These are phyloP conservation scores for Arthroderma uncinatum DNA, from an alignment of 2,329 filamentous ascomycete species.

Conservation along the genomic window DNA sequence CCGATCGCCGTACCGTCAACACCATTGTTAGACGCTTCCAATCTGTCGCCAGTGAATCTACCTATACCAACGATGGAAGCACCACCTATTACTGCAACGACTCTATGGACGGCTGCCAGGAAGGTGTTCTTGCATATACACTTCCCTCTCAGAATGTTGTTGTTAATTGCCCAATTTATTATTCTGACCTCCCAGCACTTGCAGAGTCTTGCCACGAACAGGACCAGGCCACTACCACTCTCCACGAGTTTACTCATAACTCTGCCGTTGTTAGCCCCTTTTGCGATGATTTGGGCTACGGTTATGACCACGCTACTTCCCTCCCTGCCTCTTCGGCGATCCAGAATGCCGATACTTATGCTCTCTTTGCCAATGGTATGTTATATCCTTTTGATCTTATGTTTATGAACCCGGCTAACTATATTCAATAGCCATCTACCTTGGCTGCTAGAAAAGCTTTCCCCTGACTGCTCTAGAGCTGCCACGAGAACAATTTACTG, in stretches of 20 bases:
- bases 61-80: slow-evolving; percentile 37
- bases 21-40: slow-evolving; percentile 43
- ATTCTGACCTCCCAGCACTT: slow-evolving; percentile 37
- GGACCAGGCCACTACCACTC: slow-evolving; percentile 53
- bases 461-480: slow-evolving; percentile 17
- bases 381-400: slow-evolving; percentile 3
- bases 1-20: slow-evolving; percentile 34
- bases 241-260: slow-evolving; percentile 57
- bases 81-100: slow-evolving; percentile 53
- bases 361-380: slow-evolving; percentile 43
- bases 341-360: slow-evolving; percentile 53
- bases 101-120: slow-evolving; percentile 42
- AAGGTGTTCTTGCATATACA: slow-evolving; percentile 51
- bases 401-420: neutral
- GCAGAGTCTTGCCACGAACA: slow-evolving; percentile 48
- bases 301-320: slow-evolving; percentile 40
- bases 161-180: slow-evolving; percentile 53
- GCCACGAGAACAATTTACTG: too few species aligned
- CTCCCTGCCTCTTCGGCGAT: slow-evolving; percentile 44
- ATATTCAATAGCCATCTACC: neutral
- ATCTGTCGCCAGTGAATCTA: slow-evolving; percentile 46
- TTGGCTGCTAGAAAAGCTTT: neutral
- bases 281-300: slow-evolving; percentile 49
- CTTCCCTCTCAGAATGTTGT: slow-evolving; percentile 44
- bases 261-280: slow-evolving; percentile 43